A percentile compares a stretch with the other conserved stretches of the same genome.
Conservation (phyloP, 78 protist species). For the Chrysochromulina tobinii region DNA sequence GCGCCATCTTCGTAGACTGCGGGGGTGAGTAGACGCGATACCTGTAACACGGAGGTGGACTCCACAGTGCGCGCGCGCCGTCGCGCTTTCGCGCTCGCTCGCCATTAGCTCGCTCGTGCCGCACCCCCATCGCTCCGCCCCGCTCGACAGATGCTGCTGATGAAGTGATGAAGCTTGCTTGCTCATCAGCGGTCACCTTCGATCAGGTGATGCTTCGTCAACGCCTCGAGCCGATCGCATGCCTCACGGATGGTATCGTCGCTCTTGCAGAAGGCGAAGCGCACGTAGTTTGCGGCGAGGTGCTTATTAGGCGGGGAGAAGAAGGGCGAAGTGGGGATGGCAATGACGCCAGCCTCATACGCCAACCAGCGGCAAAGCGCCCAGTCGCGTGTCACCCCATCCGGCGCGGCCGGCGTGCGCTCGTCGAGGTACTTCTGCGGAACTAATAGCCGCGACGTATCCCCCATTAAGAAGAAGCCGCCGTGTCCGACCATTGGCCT, state of each 20-base stretch:
- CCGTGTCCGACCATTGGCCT: not conserved
- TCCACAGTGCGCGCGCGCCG: too few species aligned
- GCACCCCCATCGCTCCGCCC: too few species aligned
- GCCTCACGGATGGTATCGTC: constrained; percentile 34
- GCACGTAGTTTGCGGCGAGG: not conserved
- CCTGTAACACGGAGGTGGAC: too few species aligned
- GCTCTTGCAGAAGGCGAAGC: constrained; percentile 44
- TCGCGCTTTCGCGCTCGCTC: too few species aligned
- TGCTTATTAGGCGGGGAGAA: not conserved
- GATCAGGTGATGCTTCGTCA: too few species aligned
- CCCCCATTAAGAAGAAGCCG: constrained; percentile 46
- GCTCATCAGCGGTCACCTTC: too few species aligned
- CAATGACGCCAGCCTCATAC: constrained; percentile 21
- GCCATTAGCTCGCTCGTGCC: too few species aligned
- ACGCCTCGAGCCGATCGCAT: not conserved
- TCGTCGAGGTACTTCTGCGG: not conserved
- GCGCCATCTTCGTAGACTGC: too few species aligned
- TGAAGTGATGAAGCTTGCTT: too few species aligned
- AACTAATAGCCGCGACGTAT: not conserved
- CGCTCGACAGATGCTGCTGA: too few species aligned
- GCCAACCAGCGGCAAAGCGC: constrained; percentile 51
- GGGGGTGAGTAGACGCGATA: too few species aligned
- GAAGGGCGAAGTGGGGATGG: constrained; percentile 38
- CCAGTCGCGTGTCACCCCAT: constrained; percentile 28
- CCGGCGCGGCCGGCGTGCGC: constrained; percentile 9